These are phyloP conservation scores for Kodamaea hsintzibuensis DNA, from an alignment of 805 yeast genomes.

Conservation along the genomic window DNA sequence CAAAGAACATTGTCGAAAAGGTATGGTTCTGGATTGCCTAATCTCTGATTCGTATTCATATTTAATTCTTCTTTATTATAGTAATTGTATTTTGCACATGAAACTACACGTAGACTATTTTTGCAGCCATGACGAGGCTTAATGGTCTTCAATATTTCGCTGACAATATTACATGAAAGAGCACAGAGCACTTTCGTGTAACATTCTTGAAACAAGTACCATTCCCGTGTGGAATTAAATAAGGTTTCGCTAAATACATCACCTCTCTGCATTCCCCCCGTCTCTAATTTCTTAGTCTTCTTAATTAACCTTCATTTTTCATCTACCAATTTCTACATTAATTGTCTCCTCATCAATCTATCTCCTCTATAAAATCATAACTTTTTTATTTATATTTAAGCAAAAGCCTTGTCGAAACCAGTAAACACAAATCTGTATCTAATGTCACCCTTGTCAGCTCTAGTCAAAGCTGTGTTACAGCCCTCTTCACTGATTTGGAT, in stretches of 20 bases:
- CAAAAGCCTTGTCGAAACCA: constrained; percentile 51
- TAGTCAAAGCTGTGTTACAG: constrained; percentile 31
- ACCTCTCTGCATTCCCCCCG: too few species aligned
- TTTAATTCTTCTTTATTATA: not conserved
- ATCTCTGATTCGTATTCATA: not conserved
- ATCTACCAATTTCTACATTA: too few species aligned
- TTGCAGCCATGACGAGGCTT: constrained; percentile 1
- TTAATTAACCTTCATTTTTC: too few species aligned
- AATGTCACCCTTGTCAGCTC: constrained; percentile 34
- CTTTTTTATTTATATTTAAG: not conserved
- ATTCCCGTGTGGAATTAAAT: too few species aligned
- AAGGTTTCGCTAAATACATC: too few species aligned
- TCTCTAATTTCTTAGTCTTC: too few species aligned
- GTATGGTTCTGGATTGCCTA: constrained; percentile 54
- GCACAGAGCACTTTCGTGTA: too few species aligned
- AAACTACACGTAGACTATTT: not conserved
- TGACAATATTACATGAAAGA: too few species aligned
- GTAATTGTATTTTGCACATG: not conserved
- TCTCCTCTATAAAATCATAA: too few species aligned
- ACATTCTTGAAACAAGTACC: too few species aligned
- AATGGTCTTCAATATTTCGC: not conserved
- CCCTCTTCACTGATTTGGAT: constrained; percentile 35
- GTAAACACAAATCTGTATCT: constrained; percentile 57
- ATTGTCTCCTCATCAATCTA: too few species aligned
- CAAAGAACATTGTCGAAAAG: constrained; percentile 42